phyloP scores from a whole-genome alignment of 495 filamentous ascomycete genomes.

The Neurospora sp. region DNA sequence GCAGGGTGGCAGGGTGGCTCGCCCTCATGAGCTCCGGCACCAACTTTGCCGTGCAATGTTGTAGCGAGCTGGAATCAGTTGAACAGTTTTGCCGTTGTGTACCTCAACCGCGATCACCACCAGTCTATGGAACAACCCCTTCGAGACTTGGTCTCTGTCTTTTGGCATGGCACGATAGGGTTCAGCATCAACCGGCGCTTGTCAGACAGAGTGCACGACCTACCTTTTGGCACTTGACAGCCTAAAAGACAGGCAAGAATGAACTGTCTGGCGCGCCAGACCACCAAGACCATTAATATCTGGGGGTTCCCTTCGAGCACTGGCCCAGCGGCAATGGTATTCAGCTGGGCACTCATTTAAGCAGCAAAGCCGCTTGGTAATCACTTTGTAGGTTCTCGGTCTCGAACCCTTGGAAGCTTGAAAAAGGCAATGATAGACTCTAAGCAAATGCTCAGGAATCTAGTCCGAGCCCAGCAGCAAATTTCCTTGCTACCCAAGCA shows the following conservation, averaged over 20 bases:
- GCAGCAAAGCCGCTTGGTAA: neutral
- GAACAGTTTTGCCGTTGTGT: too few relatives aligned
- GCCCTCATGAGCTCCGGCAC: neutral
- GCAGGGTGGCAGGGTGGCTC: neutral
- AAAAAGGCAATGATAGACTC: neutral
- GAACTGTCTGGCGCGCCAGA: neutral
- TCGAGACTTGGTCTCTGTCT: neutral
- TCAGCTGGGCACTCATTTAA: neutral
- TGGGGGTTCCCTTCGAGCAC: neutral
- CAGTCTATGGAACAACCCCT: neutral
- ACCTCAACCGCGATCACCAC: neutral
- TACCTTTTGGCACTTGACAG: neutral
- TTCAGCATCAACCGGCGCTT: neutral
- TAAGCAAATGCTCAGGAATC: slow-evolving; percentile 7
- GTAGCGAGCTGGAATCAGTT: neutral
- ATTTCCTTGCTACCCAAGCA: slow-evolving; percentile 66
- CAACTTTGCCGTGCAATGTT: neutral
- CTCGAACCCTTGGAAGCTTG: neutral
- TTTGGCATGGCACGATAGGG: neutral
- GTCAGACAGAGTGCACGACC: neutral
- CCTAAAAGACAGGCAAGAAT: neutral
- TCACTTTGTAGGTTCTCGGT: neutral
- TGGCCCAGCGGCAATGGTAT: neutral
- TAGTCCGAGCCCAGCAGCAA: slow-evolving; percentile 32
- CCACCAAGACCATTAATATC: neutral